Conservation (phyloP, 768 basidiomycete species). For the Mycena belliarum region DNA sequence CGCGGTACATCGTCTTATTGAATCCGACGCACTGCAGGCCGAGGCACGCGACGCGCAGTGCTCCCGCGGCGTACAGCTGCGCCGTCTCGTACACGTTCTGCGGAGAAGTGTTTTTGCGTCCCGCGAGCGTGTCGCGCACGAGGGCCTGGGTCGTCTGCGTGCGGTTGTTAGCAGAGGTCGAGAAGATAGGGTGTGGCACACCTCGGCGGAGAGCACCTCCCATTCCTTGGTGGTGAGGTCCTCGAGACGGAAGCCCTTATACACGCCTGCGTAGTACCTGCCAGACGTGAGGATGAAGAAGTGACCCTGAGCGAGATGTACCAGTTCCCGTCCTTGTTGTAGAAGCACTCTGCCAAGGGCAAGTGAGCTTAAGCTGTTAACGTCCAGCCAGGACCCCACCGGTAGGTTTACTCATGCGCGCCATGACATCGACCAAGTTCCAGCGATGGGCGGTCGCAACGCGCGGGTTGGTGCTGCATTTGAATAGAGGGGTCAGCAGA, state of each 20-base stretch:
- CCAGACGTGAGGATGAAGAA: neutral
- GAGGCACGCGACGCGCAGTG: conserved; percentile 71
- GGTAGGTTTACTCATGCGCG: conserved; percentile 60
- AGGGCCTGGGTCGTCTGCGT: conserved; percentile 62
- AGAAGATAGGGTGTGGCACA: conserved; percentile 25
- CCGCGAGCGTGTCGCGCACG: conserved; percentile 70
- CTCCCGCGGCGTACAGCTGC: conserved; percentile 73
- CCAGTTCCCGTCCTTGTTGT: conserved; percentile 78
- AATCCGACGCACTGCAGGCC: conserved; percentile 79
- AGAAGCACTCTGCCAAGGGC: conserved; percentile 75
- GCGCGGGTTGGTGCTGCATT: conserved; percentile 78
- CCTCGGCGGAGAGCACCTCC: conserved; percentile 66
- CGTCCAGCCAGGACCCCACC: conserved; percentile 39
- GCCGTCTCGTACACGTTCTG: conserved; percentile 75
- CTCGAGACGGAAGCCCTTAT: conserved; percentile 65
- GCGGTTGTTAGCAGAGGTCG: conserved; percentile 5
- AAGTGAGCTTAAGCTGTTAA: neutral
- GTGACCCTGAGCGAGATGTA: neutral
- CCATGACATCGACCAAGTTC: conserved; percentile 62
- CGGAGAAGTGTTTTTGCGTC: conserved; percentile 74
- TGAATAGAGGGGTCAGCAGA: conserved; percentile 70
- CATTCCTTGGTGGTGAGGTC: conserved; percentile 70
- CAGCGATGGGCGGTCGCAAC: conserved; percentile 77
- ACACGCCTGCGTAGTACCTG: conserved; percentile 76
- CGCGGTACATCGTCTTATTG: conserved; percentile 63